These are phyloP conservation scores for Didymosphaeria variabile DNA, from an alignment of 2,329 filamentous ascomycete species.

Conservation along the genomic window DNA sequence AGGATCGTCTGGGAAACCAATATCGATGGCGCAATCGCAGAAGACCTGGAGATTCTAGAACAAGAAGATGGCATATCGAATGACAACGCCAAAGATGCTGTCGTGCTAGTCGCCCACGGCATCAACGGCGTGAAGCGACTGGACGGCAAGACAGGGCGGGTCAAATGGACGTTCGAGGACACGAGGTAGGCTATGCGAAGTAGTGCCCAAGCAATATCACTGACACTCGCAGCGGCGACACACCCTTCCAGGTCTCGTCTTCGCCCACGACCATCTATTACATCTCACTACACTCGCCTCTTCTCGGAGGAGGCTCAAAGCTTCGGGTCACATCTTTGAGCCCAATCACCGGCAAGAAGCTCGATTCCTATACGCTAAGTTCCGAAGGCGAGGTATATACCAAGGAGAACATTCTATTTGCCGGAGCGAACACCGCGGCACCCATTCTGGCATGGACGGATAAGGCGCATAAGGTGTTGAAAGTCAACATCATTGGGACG, in stretches of 20 bases:
- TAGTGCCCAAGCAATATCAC: conserved; percentile 3
- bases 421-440: conserved; percentile 77
- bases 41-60: conserved; percentile 80
- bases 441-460: conserved; percentile 82
- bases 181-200: conserved; percentile 53
- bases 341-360: conserved; percentile 73
- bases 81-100: conserved; percentile 68
- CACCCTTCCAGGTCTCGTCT: conserved; percentile 78
- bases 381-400: conserved; percentile 77
- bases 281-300: conserved; percentile 74
- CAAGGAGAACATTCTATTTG: conserved; percentile 73
- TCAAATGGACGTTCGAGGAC: conserved; percentile 82
- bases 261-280: conserved; percentile 77
- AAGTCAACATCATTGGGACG: conserved; percentile 72
- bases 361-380: conserved; percentile 75
- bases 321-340: conserved; percentile 80
- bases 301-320: conserved; percentile 71
- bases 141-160: conserved; percentile 74
- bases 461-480: conserved; percentile 67
- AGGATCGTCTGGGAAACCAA: conserved; percentile 77
- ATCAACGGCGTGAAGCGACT: conserved; percentile 73
- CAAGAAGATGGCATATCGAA: conserved; percentile 65
- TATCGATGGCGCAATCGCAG: conserved; percentile 65
- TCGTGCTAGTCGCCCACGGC: conserved; percentile 71
- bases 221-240: conserved; percentile 64